These are phyloP conservation scores for Pyrenula massariospora DNA, from an alignment of 495 filamentous ascomycete genomes.

Conservation along the genomic window DNA sequence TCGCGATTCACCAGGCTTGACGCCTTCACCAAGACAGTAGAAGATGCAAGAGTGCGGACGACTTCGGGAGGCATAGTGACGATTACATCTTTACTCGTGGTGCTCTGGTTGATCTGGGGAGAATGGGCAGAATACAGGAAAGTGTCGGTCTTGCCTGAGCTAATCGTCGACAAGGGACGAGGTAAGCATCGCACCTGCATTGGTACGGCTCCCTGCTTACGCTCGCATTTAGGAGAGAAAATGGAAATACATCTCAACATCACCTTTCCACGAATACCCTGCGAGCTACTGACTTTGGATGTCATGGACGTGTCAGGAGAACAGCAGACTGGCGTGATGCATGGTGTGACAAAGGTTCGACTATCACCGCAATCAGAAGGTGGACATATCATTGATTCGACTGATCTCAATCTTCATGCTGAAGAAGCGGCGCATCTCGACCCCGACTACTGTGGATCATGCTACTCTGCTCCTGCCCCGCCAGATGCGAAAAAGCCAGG, in stretches of 20 bases:
- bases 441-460: conserved; percentile 86
- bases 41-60: conserved; percentile 95
- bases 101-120: conserved; percentile 81
- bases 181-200: conserved; percentile 37
- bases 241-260: conserved; percentile 99
- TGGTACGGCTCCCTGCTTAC: background rate
- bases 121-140: conserved; percentile 92
- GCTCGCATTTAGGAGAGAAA: conserved; percentile 57
- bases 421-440: conserved; percentile 76
- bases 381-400: conserved; percentile 63
- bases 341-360: conserved; percentile 83
- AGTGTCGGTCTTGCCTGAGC: conserved; percentile 76
- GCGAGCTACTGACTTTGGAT: conserved; percentile 90
- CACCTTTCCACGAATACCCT: conserved; percentile 86
- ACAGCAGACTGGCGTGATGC: conserved; percentile 83
- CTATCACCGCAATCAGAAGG: conserved; percentile 62
- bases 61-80: conserved; percentile 94
- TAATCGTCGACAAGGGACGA: conserved; percentile 94
- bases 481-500: conserved; percentile 56
- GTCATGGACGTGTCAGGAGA: conserved; percentile 99
- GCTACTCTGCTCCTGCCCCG: conserved; percentile 74
- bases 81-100: conserved; percentile 73
- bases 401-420: conserved; percentile 58
- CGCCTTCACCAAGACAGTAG: conserved; percentile 97
- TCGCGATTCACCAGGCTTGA: conserved; percentile 93